Evolutionary conservation across 2,329 filamentous ascomycete genomes (phyloP).

Genomic region (Colletotrichum orchidophilum): DNA sequence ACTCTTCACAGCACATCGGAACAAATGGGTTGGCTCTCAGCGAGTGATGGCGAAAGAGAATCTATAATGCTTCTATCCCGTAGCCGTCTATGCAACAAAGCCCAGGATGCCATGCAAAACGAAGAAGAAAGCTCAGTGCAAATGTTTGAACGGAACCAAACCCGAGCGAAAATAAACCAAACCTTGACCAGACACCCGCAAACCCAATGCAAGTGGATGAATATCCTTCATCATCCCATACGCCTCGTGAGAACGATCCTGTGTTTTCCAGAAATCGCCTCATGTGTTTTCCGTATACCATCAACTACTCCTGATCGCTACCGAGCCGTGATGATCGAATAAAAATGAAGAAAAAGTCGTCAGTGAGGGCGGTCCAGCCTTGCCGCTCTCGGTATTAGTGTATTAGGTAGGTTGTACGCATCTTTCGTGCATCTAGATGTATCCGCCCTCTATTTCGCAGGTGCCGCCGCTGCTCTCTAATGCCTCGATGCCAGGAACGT

Average conservation of each 20-base stretch:
- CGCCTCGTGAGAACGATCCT: conserved; percentile 11
- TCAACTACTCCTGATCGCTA: neutral
- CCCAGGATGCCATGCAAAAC: conserved; percentile 23
- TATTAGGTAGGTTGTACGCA: conserved; percentile 18
- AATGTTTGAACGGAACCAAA: neutral
- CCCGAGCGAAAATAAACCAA: neutral
- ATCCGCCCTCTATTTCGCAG: conserved; percentile 41
- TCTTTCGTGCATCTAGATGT: conserved; percentile 40
- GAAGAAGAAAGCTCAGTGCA: neutral
- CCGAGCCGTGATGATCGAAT: conserved; percentile 2
- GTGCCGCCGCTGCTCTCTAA: conserved; percentile 60
- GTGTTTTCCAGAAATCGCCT: neutral
- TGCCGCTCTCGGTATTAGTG: conserved; percentile 30
- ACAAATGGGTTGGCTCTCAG: neutral
- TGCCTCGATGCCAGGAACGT: conserved; percentile 65
- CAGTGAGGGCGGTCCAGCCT: conserved; percentile 29
- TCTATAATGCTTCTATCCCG: conserved; percentile 31
- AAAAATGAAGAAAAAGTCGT: conserved; percentile 5
- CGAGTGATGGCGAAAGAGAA: conserved; percentile 11
- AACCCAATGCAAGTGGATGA: conserved; percentile 17
- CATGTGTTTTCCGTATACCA: conserved; percentile 9
- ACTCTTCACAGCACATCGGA: neutral
- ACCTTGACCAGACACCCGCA: conserved; percentile 1
- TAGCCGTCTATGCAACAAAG: conserved; percentile 25
- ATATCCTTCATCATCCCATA: conserved; percentile 2